These are phyloP conservation scores for Striga hermonthica DNA, from an alignment of 305 asterid genomes.

Conservation along the genomic window DNA sequence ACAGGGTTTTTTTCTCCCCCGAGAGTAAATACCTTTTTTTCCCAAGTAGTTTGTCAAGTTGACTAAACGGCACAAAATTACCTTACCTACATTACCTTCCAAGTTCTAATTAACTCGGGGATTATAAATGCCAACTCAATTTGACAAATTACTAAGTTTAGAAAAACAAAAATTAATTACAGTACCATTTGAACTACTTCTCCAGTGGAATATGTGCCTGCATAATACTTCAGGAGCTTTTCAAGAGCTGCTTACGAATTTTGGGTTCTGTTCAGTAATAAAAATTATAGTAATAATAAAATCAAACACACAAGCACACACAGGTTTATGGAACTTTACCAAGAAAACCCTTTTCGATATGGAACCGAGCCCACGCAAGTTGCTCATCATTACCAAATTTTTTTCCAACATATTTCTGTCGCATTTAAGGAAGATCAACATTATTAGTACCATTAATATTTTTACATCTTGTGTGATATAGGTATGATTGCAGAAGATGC, in stretches of 20 bases:
- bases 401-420: conserved; percentile 54
- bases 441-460: background rate
- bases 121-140: background rate
- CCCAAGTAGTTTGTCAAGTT: too few relatives aligned
- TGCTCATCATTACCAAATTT: conserved; percentile 53
- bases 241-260: conserved; percentile 57
- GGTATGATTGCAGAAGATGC: background rate
- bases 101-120: too few relatives aligned
- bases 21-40: too few relatives aligned
- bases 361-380: conserved; percentile 44
- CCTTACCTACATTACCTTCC: too few relatives aligned
- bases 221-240: conserved; percentile 48
- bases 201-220: conserved; percentile 60
- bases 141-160: background rate
- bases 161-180: conserved; percentile 5
- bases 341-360: conserved; percentile 50
- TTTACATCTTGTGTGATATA: background rate
- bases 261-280: background rate
- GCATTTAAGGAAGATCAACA: conserved; percentile 6
- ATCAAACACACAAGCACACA: background rate
- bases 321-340: conserved; percentile 40
- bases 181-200: conserved; percentile 52
- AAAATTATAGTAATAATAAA: background rate
- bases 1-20: too few relatives aligned
- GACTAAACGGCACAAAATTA: too few relatives aligned